Evolutionary conservation across 306 rosid species (phyloP), one percentile per base, ranked within the genome.

Genomic region (Coriaria nepalensis): DNA sequence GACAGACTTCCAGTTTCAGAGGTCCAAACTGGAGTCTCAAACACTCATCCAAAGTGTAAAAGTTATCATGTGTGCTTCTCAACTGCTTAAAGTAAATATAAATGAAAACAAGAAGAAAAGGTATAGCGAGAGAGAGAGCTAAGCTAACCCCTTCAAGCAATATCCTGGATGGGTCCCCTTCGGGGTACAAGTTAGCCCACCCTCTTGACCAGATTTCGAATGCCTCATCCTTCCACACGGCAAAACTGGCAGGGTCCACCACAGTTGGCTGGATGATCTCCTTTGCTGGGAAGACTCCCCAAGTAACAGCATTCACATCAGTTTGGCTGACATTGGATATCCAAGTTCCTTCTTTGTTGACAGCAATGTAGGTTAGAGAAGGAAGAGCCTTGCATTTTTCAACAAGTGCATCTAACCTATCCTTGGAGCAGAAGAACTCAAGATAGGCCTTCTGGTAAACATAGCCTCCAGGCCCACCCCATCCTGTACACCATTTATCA

Each of bases 221-320:
- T 40, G 95, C 97, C 76, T 84, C 97, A 32, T 79, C 97, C 76
- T 90, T 90, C 95, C 95, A 90, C 41, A 85, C 80, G 33, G 39
- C 60, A 60, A 90, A 90, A 78, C 94, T 90, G 34, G 77, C 45
- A 45, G 95, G 94, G 71, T 90, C 98, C 10, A 90, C 98, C 6
- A 90, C 79, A 14, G 98, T 84, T 34, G 98, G 98, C 69, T 90
- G 98, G 56, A 77, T 71, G 61, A 90, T 84, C 82, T 90, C 94
- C 73, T 75, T 79, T 11, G 83, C 97, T 6, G 92, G 92, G 78
- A 90, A 90, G 65, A 81, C 97, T 39, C 94, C 97, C 97, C 97
- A 90, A 64, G 97, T 90, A 47, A 90, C 97, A 8, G 95, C 97
- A 75, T 85, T 90, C 60, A 90, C 95, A 45, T 69, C 75, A 20